Evolutionary conservation across 2,329 filamentous ascomycete genomes (phyloP), one percentile per base, ranked within the genome.

Genomic region (Aspergillus sp.): DNA sequence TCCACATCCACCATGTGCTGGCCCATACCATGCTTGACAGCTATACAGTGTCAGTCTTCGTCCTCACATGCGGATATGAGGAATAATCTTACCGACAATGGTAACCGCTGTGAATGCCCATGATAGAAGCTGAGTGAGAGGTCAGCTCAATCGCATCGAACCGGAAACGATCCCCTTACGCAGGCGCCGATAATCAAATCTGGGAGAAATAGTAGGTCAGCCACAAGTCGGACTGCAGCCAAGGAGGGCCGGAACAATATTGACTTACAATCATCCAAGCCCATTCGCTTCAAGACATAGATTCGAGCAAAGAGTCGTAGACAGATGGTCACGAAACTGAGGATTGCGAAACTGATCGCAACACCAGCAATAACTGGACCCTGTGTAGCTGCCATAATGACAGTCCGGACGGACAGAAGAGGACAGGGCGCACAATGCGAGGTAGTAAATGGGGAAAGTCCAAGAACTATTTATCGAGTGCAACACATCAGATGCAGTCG

Each of bases 231-330:
- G 23, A 11, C 23, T 13, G 15, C 4, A 32, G 6, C 3, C 32
- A 8, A 8, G 7, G 3, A 25, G 7, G 3, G 42, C 11, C 10
- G n/a, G 19, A 15, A 21, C 8, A 19, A 17, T 8, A 17, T 5
- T 36, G 32, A 70, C 71, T 61, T 60, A 72, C 71, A 74, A 47
- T 74, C 72, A 61, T 74, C 72, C 0, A 66, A 4, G 1, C 71
- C 70, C 67, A 73, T 69, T 30, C 63, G 64, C 4, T 65, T 62
- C 51, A 79, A 67, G 13, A 80, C 71, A 62, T 72, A 75, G 15
- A 78, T 59, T 5, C 78, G 72, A 21, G 78, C 72, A 64, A 76
- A 80, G 8, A 80, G 62, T 19, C 78, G 70, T 30, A 80, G 66
- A 30, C 56, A 54, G 25, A 81, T 65, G 15, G 78, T 73, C 21